Conservation (phyloP, 495 filamentous ascomycete species). For the Hypomontagnella submonticulosa region DNA sequence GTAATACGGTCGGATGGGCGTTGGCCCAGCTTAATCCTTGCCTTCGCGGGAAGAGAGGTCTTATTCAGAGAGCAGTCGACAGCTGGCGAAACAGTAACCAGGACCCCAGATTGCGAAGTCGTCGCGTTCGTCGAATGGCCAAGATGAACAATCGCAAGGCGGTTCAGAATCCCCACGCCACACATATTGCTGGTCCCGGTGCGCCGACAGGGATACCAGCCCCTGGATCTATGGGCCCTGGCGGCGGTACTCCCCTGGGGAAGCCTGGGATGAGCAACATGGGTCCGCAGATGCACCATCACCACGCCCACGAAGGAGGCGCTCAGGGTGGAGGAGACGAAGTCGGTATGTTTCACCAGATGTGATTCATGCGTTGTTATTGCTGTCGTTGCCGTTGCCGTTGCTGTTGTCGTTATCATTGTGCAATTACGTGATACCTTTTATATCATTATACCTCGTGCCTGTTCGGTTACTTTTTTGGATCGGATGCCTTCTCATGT, state of each 20-base stretch:
- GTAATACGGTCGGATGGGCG: slow-evolving; percentile 98
- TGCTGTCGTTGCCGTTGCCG: slow-evolving; percentile 32
- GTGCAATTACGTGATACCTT: slow-evolving; percentile 60
- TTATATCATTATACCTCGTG: slow-evolving; percentile 52
- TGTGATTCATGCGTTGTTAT: slow-evolving; percentile 63
- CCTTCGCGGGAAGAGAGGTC: slow-evolving; percentile 88
- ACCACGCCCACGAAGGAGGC: slow-evolving; percentile 81
- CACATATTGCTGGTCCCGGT: slow-evolving; percentile 62
- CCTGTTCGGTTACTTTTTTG: slow-evolving; percentile 45
- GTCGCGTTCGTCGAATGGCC: slow-evolving; percentile 91
- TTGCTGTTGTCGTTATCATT: slow-evolving; percentile 45
- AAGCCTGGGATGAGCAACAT: slow-evolving; percentile 71
- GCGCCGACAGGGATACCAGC: slow-evolving; percentile 65
- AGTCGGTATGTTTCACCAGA: slow-evolving; percentile 95
- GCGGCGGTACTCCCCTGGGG: slow-evolving; percentile 59
- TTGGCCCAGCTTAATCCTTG: slow-evolving; percentile 91
- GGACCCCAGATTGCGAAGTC: slow-evolving; percentile 87
- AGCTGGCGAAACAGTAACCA: slow-evolving; percentile 99
- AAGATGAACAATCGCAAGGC: slow-evolving; percentile 90
- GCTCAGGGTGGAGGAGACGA: slow-evolving; percentile 79
- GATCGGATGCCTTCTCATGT: slow-evolving; percentile 47
- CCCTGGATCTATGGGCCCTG: slow-evolving; percentile 56
- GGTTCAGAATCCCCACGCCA: slow-evolving; percentile 58
- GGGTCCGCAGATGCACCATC: slow-evolving; percentile 66
- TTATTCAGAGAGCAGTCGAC: slow-evolving; percentile 97